Base-by-base conservation (phyloP, 1,284 basidiomycete genomes). In the Sanguinoderma infundibulare region DNA sequence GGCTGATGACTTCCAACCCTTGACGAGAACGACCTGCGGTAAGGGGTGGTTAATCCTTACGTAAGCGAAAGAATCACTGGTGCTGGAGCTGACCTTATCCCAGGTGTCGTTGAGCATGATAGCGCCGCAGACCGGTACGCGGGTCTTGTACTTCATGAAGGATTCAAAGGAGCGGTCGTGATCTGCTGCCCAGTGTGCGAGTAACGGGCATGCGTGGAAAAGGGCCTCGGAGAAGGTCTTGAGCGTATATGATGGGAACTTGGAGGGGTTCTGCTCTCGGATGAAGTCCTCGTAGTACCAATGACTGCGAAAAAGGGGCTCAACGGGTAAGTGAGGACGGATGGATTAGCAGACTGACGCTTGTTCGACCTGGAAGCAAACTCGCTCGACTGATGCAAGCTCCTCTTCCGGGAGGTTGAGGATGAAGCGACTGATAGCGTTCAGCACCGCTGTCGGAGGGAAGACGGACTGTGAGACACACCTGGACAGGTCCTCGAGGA, bases 271-370 rank as follows among this genome's bases (percentile, higher is more conserved):
- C 73, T 92, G 84, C 74, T 95, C 94, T 46, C 97, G 91, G 64
- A 99, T 89, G 71, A 98, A 99, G 77, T 99, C 98, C 79, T 99
- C 97, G 74, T 99, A 99, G 78, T 96, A 99, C 98, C 98, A 99
- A 76, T 99, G 97, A 20, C 96, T 98, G 73, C 14, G 3, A 35
- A 50, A 44, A 56, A 57, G 39, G 49, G 22, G 28, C 46, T 62
- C 36, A 55, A 36, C 39, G 14, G 35, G 55, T n/a, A 47, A 17
- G 10, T 5, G 36, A 47, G 57, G 20, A 70, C 50, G 59, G 44
- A 63, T 67, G 38, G 62, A 59, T 54, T 55, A 30, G 38, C 52
- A 14, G 35, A 75, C 94, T 72, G 75, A 98, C 94, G 98, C 98
- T 84, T 98, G 96, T 78, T 99, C 98, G 61, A 98, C 95, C 79